A percentile compares a stretch with the other conserved stretches of the same genome.
Evolutionary conservation across 2,329 filamentous ascomycete species (phyloP).

Genomic region (Drechslerella coelobrocha): DNA sequence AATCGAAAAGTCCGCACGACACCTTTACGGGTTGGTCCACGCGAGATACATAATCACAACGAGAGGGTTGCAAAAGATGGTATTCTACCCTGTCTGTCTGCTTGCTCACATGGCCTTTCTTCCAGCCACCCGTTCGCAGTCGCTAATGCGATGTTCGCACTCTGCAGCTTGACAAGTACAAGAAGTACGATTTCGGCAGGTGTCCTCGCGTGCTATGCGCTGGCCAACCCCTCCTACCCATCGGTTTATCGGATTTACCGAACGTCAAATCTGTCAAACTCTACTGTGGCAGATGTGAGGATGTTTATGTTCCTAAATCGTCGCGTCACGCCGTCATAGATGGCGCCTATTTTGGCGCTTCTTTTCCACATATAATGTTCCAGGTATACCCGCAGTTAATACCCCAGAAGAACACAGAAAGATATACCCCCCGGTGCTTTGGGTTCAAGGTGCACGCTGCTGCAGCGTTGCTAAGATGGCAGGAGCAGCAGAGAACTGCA

Average conservation of each 20-base stretch:
- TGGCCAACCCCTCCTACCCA: slow-evolving; percentile 88
- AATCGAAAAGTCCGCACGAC: slow-evolving; percentile 94
- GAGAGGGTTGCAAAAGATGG: slow-evolving; percentile 93
- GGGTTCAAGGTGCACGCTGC: slow-evolving; percentile 94
- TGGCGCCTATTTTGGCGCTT: slow-evolving; percentile 96
- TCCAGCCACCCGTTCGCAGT: neutral
- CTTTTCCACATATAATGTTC: slow-evolving; percentile 98
- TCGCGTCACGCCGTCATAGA: slow-evolving; percentile 94
- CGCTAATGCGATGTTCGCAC: slow-evolving; percentile 4
- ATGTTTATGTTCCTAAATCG: slow-evolving; percentile 98
- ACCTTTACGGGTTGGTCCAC: slow-evolving; percentile 94
- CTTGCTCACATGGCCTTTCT: slow-evolving; percentile 12
- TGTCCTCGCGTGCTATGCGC: slow-evolving; percentile 96
- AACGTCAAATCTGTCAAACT: slow-evolving; percentile 92
- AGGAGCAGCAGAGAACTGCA: slow-evolving; percentile 78
- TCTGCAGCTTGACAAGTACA: slow-evolving; percentile 91
- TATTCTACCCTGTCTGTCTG: slow-evolving; percentile 60
- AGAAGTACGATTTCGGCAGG: slow-evolving; percentile 97
- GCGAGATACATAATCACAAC: slow-evolving; percentile 97
- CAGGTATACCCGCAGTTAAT: slow-evolving; percentile 94
- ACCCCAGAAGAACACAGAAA: slow-evolving; percentile 80
- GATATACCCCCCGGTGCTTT: slow-evolving; percentile 89
- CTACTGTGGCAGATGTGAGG: slow-evolving; percentile 96
- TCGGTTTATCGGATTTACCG: slow-evolving; percentile 89
- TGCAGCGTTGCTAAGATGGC: slow-evolving; percentile 89